These are phyloP conservation scores for Sugiyamaella sp. DNA, from an alignment of 1,139 yeast species.

Conservation along the genomic window DNA sequence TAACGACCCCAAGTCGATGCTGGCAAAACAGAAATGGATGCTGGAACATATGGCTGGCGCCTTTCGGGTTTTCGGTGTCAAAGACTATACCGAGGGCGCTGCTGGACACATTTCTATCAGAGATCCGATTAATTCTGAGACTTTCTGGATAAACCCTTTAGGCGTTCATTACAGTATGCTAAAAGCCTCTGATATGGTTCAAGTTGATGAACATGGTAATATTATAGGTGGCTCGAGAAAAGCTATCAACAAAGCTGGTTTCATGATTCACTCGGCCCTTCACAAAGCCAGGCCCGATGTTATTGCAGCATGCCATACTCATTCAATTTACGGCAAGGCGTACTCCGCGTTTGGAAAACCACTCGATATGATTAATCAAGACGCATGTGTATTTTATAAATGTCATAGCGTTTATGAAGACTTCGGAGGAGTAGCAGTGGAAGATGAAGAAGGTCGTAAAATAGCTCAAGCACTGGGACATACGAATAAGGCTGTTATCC, in stretches of 20 bases:
- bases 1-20: constrained; percentile 43
- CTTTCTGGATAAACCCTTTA: constrained; percentile 81
- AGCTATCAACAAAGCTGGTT: constrained; percentile 80
- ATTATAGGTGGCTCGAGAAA: constrained; percentile 67
- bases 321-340: constrained; percentile 74
- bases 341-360: constrained; percentile 71
- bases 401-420: constrained; percentile 65
- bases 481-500: constrained; percentile 61
- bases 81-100: constrained; percentile 72
- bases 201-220: constrained; percentile 71
- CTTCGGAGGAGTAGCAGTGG: constrained; percentile 82
- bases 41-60: constrained; percentile 82
- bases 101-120: constrained; percentile 83
- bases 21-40: constrained; percentile 61
- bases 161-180: constrained; percentile 72
- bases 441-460: constrained; percentile 67
- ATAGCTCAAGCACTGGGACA: constrained; percentile 69
- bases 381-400: constrained; percentile 68
- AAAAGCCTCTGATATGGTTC: constrained; percentile 74
- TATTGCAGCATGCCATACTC: constrained; percentile 81
- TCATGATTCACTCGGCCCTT: constrained; percentile 74
- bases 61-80: constrained; percentile 73
- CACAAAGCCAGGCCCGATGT: constrained; percentile 81
- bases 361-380: constrained; percentile 80
- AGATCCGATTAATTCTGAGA: constrained; percentile 70